phyloP scores from a whole-genome alignment of 129 eudicot genomes.

The Artemisia argyi region DNA sequence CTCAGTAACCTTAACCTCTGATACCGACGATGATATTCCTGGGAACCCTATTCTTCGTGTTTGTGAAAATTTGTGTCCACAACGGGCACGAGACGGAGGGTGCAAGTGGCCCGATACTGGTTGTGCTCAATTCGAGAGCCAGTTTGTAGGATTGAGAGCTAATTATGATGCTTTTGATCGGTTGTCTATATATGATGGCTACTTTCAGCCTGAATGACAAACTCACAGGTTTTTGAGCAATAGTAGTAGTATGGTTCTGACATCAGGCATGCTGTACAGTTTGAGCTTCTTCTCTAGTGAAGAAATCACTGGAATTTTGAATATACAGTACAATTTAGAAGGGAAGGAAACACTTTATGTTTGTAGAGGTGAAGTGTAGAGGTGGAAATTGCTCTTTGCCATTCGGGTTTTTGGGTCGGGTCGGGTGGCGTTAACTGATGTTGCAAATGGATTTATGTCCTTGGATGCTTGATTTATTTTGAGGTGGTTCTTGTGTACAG shows the following conservation, averaged over 20 bases:
- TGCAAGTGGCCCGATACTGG: conserved; percentile 95
- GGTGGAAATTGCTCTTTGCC: not conserved
- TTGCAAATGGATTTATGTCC: conserved; percentile 17
- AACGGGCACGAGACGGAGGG: conserved; percentile 71
- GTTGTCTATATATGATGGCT: conserved; percentile 78
- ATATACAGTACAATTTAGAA: not conserved
- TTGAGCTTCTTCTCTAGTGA: conserved; percentile 21
- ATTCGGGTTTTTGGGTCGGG: conserved; percentile 4
- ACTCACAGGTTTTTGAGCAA: not conserved
- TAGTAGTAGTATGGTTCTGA: conserved; percentile 30
- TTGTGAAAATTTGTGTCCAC: conserved; percentile 82
- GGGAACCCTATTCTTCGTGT: conserved; percentile 54
- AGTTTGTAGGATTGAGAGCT: conserved; percentile 83
- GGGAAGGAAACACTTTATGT: not conserved
- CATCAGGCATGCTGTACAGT: conserved; percentile 31
- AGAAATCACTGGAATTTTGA: not conserved
- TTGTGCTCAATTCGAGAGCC: conserved; percentile 89
- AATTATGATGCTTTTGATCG: conserved; percentile 91
- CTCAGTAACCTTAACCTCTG: conserved; percentile 42
- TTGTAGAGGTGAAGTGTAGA: conserved; percentile 25
- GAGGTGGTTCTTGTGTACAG: conserved; percentile 29
- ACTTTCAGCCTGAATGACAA: conserved; percentile 67
- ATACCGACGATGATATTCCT: conserved; percentile 32
- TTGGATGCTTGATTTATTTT: not conserved
- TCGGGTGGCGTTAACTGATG: conserved; percentile 10